phyloP scores from a whole-genome alignment of 2,329 filamentous ascomycete genomes.

The Coniochaeta pulveracea region DNA sequence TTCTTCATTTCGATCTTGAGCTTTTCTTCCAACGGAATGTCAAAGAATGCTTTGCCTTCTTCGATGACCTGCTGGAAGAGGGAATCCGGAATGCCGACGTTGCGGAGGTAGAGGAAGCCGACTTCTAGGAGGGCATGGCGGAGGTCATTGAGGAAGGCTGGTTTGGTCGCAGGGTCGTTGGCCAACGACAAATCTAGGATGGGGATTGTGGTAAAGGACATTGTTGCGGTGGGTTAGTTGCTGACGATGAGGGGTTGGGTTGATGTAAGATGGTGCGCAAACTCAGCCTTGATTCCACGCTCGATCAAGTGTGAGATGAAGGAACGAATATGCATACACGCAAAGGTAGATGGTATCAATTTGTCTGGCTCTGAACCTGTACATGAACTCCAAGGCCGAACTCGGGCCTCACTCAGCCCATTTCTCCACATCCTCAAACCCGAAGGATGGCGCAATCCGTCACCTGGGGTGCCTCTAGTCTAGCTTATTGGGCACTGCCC shows the following conservation, averaged over 20 bases:
- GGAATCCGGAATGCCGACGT: slow-evolving; percentile 59
- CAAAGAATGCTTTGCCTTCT: slow-evolving; percentile 65
- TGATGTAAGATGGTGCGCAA: no score
- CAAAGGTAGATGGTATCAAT: no score
- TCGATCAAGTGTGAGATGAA: no score
- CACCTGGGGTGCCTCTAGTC: no score
- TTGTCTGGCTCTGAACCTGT: no score
- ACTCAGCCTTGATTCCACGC: no score
- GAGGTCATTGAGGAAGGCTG: slow-evolving; percentile 58
- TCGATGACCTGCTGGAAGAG: slow-evolving; percentile 54
- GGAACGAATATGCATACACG: no score
- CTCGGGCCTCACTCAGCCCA: slow-evolving; percentile 2
- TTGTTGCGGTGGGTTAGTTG: slow-evolving; percentile 20
- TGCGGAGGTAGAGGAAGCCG: slow-evolving; percentile 79
- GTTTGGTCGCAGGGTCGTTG: slow-evolving; percentile 52
- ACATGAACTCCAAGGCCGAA: no score
- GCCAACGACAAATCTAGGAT: slow-evolving; percentile 66
- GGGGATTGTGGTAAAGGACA: slow-evolving; percentile 67
- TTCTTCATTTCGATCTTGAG: slow-evolving; percentile 64
- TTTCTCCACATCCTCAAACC: slow-evolving; percentile 1
- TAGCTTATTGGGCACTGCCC: slow-evolving; percentile 6
- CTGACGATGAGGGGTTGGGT: no score
- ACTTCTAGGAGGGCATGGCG: slow-evolving; percentile 71
- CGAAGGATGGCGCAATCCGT: slow-evolving; percentile 2
- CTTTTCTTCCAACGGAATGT: slow-evolving; percentile 60